phyloP scores from a whole-genome alignment of 371 early-diverging fungal species.

The Lichtheimia corymbifera region DNA sequence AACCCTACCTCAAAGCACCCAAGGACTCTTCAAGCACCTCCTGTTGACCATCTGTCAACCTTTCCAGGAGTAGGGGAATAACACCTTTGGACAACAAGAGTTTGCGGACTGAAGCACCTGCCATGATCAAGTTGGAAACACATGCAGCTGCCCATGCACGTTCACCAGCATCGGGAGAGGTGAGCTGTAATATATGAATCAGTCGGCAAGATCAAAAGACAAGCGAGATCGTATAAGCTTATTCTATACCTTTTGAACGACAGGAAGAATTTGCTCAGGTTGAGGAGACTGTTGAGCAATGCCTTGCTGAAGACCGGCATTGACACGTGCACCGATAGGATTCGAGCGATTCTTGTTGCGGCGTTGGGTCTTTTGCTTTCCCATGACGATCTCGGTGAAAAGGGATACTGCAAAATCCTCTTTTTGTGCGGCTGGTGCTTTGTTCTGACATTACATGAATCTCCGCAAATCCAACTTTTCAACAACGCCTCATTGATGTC shows the following conservation, averaged over 20 bases:
- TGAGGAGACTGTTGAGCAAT: conserved; percentile 26
- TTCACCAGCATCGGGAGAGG: conserved; percentile 68
- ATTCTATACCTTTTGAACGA: conserved; percentile 56
- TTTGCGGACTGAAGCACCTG: conserved; percentile 63
- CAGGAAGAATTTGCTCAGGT: conserved; percentile 52
- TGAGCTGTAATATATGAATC: conserved; percentile 40
- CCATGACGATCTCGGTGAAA: conserved; percentile 24
- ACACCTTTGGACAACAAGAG: conserved; percentile 73
- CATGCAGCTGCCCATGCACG: conserved; percentile 90
- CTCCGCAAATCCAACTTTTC: no score
- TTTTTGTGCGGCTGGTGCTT: no score
- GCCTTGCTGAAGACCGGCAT: conserved; percentile 28
- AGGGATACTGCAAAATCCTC: no score
- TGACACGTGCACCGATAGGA: conserved; percentile 26
- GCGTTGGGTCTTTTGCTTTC: conserved; percentile 31
- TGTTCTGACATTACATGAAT: no score
- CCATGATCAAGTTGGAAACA: conserved; percentile 73
- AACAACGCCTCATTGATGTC: no score
- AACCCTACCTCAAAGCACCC: conserved; percentile 69
- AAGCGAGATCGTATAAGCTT: conserved; percentile 5
- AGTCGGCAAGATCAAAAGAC: no score
- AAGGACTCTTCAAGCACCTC: conserved; percentile 79
- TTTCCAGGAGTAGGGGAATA: conserved; percentile 65
- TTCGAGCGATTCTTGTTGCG: conserved; percentile 22
- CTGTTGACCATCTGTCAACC: conserved; percentile 68